Evolutionary conservation across 768 basidiomycete species (phyloP).

Genomic region (Suillus tomentosus): DNA sequence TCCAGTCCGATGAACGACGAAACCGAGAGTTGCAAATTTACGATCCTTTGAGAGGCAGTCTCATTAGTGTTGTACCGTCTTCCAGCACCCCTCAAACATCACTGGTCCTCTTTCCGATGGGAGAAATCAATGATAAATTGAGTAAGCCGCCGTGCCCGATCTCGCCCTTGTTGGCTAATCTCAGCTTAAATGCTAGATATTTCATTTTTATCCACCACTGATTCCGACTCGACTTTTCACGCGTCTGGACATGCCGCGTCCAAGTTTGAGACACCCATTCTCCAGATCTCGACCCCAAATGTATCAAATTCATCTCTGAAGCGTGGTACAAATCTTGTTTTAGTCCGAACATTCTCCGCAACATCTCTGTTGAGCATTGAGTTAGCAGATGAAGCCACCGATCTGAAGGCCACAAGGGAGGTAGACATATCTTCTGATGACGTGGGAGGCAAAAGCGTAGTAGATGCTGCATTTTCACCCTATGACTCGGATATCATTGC

Average conservation of each 20-base stretch:
- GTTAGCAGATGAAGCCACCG: slow-evolving; percentile 6
- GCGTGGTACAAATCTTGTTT: slow-evolving; percentile 21
- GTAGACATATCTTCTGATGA: slow-evolving; percentile 43
- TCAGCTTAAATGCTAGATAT: slow-evolving; percentile 12
- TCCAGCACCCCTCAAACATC: slow-evolving; percentile 27
- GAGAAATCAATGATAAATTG: slow-evolving; percentile 56
- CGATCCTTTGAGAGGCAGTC: slow-evolving; percentile 60
- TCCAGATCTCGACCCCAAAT: slow-evolving; percentile 52
- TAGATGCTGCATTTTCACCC: slow-evolving; percentile 49
- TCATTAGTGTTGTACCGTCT: slow-evolving; percentile 45
- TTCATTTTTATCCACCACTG: slow-evolving; percentile 53
- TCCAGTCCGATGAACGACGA: slow-evolving; percentile 47
- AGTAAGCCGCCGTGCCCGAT: slow-evolving; percentile 44
- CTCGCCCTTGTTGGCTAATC: not conserved
- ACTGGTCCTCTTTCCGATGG: slow-evolving; percentile 62
- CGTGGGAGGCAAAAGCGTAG: slow-evolving; percentile 40
- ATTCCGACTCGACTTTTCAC: slow-evolving; percentile 34
- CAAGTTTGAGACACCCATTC: slow-evolving; percentile 67
- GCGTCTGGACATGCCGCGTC: slow-evolving; percentile 44
- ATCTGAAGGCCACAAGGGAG: slow-evolving; percentile 33
- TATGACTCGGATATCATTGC: slow-evolving; percentile 38
- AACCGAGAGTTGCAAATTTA: slow-evolving; percentile 42
- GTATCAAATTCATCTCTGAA: slow-evolving; percentile 18
- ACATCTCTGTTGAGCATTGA: slow-evolving; percentile 43
- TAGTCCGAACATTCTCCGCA: slow-evolving; percentile 50